Evolutionary conservation across 2,329 filamentous ascomycete genomes (phyloP).

Genomic region (Nannizziopsis arthrosporioides): DNA sequence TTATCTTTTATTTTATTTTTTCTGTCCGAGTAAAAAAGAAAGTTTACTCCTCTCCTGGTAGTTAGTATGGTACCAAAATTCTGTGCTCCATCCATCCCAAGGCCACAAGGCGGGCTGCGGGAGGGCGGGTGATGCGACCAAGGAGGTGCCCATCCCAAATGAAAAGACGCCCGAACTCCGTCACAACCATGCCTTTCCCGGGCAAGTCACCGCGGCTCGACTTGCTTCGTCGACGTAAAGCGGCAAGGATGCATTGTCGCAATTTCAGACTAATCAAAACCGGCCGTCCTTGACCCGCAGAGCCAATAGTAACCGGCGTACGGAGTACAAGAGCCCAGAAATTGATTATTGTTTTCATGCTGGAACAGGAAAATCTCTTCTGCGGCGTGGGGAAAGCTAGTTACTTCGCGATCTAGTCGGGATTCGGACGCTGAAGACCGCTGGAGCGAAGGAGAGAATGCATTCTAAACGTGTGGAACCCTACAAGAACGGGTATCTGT

Average conservation of each 20-base stretch:
- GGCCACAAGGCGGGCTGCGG: not conserved
- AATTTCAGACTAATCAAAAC: too few species aligned
- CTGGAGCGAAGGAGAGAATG: too few species aligned
- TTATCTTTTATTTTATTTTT: not conserved
- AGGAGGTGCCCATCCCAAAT: not conserved
- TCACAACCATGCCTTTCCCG: not conserved
- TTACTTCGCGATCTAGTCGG: too few species aligned
- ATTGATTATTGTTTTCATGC: too few species aligned
- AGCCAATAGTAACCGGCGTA: too few species aligned
- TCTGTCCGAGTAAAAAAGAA: not conserved
- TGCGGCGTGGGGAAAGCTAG: too few species aligned
- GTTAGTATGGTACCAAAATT: not conserved
- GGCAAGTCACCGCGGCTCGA: slow-evolving; percentile 1
- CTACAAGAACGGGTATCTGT: too few species aligned
- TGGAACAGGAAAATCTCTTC: too few species aligned
- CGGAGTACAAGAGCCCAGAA: too few species aligned
- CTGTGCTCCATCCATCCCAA: not conserved
- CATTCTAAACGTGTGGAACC: too few species aligned
- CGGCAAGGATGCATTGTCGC: slow-evolving; percentile 3
- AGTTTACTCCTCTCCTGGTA: not conserved
- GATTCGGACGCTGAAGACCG: too few species aligned
- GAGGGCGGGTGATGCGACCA: slow-evolving; percentile 8
- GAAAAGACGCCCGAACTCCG: not conserved
- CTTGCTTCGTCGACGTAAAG: slow-evolving; percentile 6
- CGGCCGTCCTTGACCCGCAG: too few species aligned